Evolutionary conservation across 805 yeast species (phyloP).

Genomic region (Monosporozyma solicola): DNA sequence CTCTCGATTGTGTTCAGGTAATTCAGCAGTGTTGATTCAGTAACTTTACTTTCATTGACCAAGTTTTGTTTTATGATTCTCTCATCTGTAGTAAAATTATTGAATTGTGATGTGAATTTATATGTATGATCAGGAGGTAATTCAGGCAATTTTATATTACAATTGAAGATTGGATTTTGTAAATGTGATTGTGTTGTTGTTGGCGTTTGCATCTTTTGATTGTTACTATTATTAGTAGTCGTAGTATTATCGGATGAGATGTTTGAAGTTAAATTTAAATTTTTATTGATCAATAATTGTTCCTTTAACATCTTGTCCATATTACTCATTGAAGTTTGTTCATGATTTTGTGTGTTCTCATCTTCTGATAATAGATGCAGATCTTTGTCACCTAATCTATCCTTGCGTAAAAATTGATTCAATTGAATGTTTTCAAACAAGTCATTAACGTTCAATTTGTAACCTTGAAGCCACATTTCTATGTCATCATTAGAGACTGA

Average conservation of each 20-base stretch:
- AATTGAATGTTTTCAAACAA: conserved; percentile 15
- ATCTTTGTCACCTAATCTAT: conserved; percentile 7
- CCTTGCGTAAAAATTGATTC: background rate
- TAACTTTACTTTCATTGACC: conserved; percentile 72
- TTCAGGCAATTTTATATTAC: conserved; percentile 67
- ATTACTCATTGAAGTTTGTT: background rate
- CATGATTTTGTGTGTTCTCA: background rate
- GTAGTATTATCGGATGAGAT: background rate
- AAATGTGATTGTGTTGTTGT: background rate
- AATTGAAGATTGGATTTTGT: background rate
- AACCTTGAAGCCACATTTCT: conserved; percentile 36
- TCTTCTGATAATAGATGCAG: background rate
- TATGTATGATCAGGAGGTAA: conserved; percentile 94
- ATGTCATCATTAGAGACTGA: conserved; percentile 47
- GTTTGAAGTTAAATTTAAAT: background rate
- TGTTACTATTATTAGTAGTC: background rate
- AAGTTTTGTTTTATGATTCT: conserved; percentile 59
- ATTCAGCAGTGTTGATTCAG: conserved; percentile 59
- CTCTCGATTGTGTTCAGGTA: conserved; percentile 6
- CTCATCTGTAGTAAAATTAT: conserved; percentile 57
- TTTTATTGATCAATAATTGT: background rate
- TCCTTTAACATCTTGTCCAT: background rate
- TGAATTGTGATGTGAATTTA: conserved; percentile 62
- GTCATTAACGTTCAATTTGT: conserved; percentile 33
- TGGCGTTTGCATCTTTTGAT: background rate